Base-by-base conservation (phyloP, 192 early-diverging fungal species). In the Piromyces finnis region DNA sequence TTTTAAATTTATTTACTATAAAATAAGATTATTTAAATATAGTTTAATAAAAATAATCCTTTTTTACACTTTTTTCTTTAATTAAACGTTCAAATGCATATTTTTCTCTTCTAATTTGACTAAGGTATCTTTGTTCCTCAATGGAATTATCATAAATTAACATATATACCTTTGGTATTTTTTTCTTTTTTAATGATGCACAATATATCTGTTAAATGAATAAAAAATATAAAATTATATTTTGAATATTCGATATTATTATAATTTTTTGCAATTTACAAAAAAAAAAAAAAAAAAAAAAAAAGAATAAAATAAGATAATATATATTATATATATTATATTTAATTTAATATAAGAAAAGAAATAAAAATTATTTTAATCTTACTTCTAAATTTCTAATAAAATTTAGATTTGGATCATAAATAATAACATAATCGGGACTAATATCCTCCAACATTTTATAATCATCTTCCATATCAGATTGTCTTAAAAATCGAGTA, bases 41-140 rank as follows among this genome's bases (percentile, higher is more conserved):
- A n/a, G n/a, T n/a, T n/a, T n/a, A n/a, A n/a, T n/a, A n/a, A n/a
- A n/a, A n/a, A n/a, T n/a, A n/a, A n/a, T n/a, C n/a, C n/a, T n/a
- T n/a, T n/a, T n/a, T n/a, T 84, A 91, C 92, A 36, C 92, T 92
- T 86, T 97, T 97, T 81, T 95, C 94, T 26, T 88, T 82, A 80
- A 99, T 97, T 51, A 99, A 82, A 77, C 88, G 92, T 83, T 98
- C 96, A 87, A 99, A 99, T 0, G 97, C 90, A 80, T 95, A 92
- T 83, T 96, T 96, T 84, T 99, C 97, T 77, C 89, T 89, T 28
- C 97, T 86, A 81, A 99, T 91, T 0, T 86, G 84, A 29, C 92
- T 92, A 37, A 99, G 83, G 81, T 96, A 99, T 29, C 89, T 85
- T 85, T 98, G 97, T 84, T 98, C 97, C 84, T 99, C 96, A 2